Evolutionary conservation across 345 rosid species (phyloP).

Genomic region (Zanthoxylum bungeanum): DNA sequence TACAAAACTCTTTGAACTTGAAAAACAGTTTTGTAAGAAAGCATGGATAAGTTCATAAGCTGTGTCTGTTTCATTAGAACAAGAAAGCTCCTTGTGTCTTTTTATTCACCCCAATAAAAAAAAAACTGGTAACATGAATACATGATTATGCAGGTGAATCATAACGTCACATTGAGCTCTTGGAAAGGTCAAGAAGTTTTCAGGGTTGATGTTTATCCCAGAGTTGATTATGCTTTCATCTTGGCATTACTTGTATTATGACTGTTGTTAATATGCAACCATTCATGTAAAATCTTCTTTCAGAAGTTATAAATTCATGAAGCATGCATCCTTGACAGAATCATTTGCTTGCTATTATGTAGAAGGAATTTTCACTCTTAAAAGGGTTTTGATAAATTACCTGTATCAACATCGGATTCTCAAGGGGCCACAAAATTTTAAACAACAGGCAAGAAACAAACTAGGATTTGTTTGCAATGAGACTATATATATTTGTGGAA

Average conservation of each 20-base stretch:
- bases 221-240: slow-evolving; percentile 66
- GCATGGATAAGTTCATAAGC: background rate
- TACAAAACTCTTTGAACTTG: background rate
- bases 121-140: background rate
- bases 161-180: slow-evolving; percentile 49
- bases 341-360: background rate
- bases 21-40: background rate
- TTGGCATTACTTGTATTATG: slow-evolving; percentile 52
- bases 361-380: background rate
- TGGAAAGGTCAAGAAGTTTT: slow-evolving; percentile 54
- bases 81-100: background rate
- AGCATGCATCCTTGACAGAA: background rate
- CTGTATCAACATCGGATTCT: background rate
- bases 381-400: background rate
- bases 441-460: background rate
- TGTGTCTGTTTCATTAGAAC: background rate
- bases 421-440: background rate
- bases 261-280: background rate
- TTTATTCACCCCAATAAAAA: background rate
- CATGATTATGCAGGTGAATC: slow-evolving; percentile 37
- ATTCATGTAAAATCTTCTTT: background rate
- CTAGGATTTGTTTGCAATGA: slow-evolving; percentile 18
- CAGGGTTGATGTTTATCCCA: slow-evolving; percentile 50
- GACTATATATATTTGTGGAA: slow-evolving; percentile 35
- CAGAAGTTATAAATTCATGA: background rate